These are phyloP conservation scores for Durio zibethinus DNA, from an alignment of 345 rosid species.

Conservation along the genomic window DNA sequence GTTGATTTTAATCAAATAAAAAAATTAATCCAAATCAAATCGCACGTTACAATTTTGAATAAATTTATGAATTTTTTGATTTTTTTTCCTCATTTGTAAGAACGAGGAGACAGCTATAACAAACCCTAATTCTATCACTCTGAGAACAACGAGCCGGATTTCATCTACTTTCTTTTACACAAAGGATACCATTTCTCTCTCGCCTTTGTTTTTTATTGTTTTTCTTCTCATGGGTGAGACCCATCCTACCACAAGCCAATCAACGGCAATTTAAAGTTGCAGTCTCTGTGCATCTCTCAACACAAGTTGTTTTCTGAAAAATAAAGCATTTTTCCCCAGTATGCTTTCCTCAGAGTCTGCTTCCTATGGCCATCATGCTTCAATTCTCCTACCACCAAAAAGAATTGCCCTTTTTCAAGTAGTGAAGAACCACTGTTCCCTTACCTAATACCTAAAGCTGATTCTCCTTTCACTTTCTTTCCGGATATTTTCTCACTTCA, in stretches of 20 bases:
- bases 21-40: no score
- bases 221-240: neutral
- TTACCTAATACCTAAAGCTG: neutral
- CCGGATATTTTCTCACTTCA: neutral
- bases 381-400: constrained; percentile 3
- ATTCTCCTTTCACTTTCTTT: neutral
- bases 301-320: neutral
- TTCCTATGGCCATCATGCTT: constrained; percentile 5
- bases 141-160: constrained; percentile 38
- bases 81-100: no score
- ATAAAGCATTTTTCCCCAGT: no score
- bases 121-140: constrained; percentile 13
- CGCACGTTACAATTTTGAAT: no score
- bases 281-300: constrained; percentile 1
- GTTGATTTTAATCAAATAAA: no score
- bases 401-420: neutral
- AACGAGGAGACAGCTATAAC: constrained; percentile 13
- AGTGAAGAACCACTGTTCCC: neutral
- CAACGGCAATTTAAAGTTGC: constrained; percentile 16
- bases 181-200: neutral
- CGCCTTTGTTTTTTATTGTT: neutral
- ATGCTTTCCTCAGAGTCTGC: constrained; percentile 9
- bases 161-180: constrained; percentile 21
- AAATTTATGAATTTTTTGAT: no score
- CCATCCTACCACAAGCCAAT: constrained; percentile 8